Evolutionary conservation across 352 stramenopile genomes (phyloP).

Genomic region (Phytophthora fragariaefolia): DNA sequence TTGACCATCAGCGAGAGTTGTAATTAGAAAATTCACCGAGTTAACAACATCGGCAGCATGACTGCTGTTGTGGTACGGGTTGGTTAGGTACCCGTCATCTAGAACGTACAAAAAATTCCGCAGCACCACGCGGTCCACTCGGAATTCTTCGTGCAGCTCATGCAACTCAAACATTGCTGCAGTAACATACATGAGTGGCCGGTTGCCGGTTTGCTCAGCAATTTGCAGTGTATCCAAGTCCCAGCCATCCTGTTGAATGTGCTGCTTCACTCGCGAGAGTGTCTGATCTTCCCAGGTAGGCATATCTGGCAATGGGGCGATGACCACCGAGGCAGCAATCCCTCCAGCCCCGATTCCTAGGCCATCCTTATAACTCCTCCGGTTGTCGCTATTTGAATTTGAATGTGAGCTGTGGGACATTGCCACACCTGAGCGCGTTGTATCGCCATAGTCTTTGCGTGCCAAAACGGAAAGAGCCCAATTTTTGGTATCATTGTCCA

Average conservation of each 20-base stretch:
- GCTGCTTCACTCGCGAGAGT: slow-evolving; percentile 49
- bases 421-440: slow-evolving; percentile 54
- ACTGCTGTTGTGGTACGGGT: slow-evolving; percentile 85
- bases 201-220: slow-evolving; percentile 65
- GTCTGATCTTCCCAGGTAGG: slow-evolving; percentile 64
- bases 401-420: slow-evolving; percentile 78
- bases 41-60: slow-evolving; percentile 85
- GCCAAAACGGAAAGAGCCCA: slow-evolving; percentile 81
- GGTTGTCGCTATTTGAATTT: slow-evolving; percentile 73
- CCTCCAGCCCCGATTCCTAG: slow-evolving; percentile 36
- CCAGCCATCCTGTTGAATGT: slow-evolving; percentile 75
- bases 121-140: slow-evolving; percentile 75
- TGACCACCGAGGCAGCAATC: slow-evolving; percentile 24
- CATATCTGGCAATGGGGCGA: slow-evolving; percentile 61
- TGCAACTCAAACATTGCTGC: slow-evolving; percentile 82
- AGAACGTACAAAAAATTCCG: slow-evolving; percentile 82
- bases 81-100: slow-evolving; percentile 76
- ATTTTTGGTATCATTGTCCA: slow-evolving; percentile 86
- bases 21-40: slow-evolving; percentile 85
- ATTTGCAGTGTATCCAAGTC: slow-evolving; percentile 76
- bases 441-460: slow-evolving; percentile 72
- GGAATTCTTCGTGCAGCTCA: slow-evolving; percentile 79
- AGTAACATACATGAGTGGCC: slow-evolving; percentile 83
- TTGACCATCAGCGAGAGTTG: slow-evolving; percentile 65
- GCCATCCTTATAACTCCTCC: slow-evolving; percentile 63